Evolutionary conservation across 116 monocot species (phyloP).

Genomic region (Trichopus zeylanicus): DNA sequence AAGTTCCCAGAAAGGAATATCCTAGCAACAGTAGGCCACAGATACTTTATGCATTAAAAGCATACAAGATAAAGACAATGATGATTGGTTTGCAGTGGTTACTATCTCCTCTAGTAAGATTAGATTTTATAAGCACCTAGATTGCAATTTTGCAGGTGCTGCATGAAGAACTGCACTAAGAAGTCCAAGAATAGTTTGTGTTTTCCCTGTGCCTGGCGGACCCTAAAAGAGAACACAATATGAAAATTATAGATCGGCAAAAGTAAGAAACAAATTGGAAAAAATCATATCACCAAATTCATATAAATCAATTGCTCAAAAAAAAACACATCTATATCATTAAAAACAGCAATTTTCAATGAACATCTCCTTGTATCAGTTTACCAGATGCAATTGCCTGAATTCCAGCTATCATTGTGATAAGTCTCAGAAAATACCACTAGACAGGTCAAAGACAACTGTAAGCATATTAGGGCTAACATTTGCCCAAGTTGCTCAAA

Average conservation of each 20-base stretch:
- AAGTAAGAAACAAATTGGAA: not conserved
- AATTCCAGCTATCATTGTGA: too few relatives aligned
- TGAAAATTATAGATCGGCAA: not conserved
- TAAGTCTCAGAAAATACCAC: too few relatives aligned
- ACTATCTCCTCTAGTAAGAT: not conserved
- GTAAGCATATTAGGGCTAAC: too few relatives aligned
- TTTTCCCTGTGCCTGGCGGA: slow-evolving; percentile 99
- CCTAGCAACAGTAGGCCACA: not conserved
- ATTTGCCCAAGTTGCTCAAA: too few relatives aligned
- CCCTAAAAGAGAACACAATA: slow-evolving; percentile 42
- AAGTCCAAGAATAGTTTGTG: slow-evolving; percentile 97
- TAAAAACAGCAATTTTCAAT: too few relatives aligned
- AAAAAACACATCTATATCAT: too few relatives aligned
- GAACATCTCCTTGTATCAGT: too few relatives aligned
- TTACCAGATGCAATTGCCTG: too few relatives aligned
- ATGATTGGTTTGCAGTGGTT: not conserved
- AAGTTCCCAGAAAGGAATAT: not conserved
- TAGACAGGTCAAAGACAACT: too few relatives aligned
- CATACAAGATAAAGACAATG: slow-evolving; percentile 1
- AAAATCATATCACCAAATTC: not conserved
- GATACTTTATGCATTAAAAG: not conserved
- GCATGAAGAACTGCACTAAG: slow-evolving; percentile 94
- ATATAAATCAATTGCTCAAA: too few relatives aligned
- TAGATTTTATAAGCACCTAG: slow-evolving; percentile 33
- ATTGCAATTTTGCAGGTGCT: slow-evolving; percentile 68